Base-by-base conservation (phyloP, 2,329 filamentous ascomycete species). In the Calonectria montana region DNA sequence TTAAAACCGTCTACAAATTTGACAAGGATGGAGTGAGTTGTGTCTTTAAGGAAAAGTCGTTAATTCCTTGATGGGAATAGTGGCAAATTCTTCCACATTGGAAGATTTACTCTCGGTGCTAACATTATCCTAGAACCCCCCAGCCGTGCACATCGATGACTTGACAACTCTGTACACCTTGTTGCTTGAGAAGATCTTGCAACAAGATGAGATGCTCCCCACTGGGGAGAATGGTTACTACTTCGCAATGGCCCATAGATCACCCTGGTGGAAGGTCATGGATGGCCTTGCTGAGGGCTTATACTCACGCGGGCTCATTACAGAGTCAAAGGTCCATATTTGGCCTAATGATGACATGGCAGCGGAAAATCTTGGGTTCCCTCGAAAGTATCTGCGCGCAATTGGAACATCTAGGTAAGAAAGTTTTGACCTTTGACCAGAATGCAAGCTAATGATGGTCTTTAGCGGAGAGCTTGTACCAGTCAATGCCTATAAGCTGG, bases 191-290 rank as follows among this genome's bases (percentile, higher is more conserved):
- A 81, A 79, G 27, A 79, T 83, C 21, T 31, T 82, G 2, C 69
- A 76, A n/a, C 69, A 74, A 35, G 75, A 82, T 25, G n/a, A 18
- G 31, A 35, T 74, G 0, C 68, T 82, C 7, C 78, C 80, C 2
- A 80, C 67, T 39, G 81, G 80, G 0, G 75, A 78, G 18, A 67
- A 82, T 0, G 82, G 83, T 1, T 84, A 83, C 67, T 83, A 83
- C 69, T 83, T 84, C 47, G 75, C 76, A 4, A 63, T 78, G 15
- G 78, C 78, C 4, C 81, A 84, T 41, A 74, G 72, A 9, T 57
- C 71, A 0, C 67, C 75, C 10, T 82, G 79, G 77, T 83, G 80
- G 81, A 76, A 78, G 1, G 59, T 81, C 29, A 76, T 80, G 77
- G 69, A 81, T 1, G 65, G 73, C 8, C 67, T 84, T 10, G 79